These are phyloP conservation scores for Phytopythium mirpurense DNA, from an alignment of 352 stramenopile species.

Conservation along the genomic window DNA sequence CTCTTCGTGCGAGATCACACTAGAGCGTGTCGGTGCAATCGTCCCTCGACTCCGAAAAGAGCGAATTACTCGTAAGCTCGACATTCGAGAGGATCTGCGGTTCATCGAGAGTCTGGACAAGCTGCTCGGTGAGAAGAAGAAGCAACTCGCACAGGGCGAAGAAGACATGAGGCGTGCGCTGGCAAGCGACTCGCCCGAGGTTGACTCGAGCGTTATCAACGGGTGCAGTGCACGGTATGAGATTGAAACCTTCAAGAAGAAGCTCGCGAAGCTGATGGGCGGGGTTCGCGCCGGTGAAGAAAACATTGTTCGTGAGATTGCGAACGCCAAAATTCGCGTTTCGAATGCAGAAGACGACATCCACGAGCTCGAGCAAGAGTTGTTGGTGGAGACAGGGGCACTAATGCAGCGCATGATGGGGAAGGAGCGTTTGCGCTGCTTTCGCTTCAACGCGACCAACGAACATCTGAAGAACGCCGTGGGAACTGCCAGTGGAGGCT, in stretches of 20 bases:
- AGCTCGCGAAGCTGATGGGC: conserved; percentile 64
- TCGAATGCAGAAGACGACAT: conserved; percentile 66
- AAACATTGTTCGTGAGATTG: conserved; percentile 49
- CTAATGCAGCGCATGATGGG: conserved; percentile 70
- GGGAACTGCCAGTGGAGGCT: conserved; percentile 58
- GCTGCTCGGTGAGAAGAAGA: conserved; percentile 52
- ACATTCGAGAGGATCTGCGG: conserved; percentile 53
- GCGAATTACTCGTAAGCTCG: conserved; percentile 49
- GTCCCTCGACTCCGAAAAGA: conserved; percentile 53
- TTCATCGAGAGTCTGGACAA: conserved; percentile 42
- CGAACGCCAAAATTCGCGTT: conserved; percentile 59
- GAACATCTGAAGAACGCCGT: conserved; percentile 69
- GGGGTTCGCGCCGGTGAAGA: conserved; percentile 51
- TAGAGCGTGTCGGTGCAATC: conserved; percentile 64
- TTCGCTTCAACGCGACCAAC: conserved; percentile 69
- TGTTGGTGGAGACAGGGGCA: conserved; percentile 56
- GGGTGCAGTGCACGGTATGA: conserved; percentile 57
- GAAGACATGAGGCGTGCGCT: conserved; percentile 60
- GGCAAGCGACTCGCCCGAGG: conserved; percentile 51
- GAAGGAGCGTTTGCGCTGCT: conserved; percentile 65
- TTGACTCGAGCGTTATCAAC: conserved; percentile 64
- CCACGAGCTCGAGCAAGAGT: conserved; percentile 55
- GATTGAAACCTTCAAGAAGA: conserved; percentile 74
- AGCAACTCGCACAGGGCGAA: conserved; percentile 49
- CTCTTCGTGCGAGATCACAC: conserved; percentile 47